Percentiles rank a stretch among this genome's conserved stretches.
Conservation (phyloP, 1,284 basidiomycete genomes). For the Omphalotus olearius region DNA sequence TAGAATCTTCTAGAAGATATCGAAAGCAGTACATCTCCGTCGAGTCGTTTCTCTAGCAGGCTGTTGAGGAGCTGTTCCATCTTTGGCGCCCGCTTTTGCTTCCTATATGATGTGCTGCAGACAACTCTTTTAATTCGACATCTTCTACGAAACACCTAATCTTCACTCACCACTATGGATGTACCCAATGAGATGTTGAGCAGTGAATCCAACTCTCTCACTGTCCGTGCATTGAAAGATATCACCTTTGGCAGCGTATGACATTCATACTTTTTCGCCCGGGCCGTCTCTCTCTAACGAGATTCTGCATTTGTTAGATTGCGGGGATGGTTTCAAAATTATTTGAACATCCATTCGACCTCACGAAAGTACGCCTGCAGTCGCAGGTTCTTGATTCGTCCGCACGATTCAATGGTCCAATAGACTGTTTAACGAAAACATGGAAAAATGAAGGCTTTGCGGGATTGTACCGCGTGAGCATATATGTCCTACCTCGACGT, state of each 20-base stretch:
- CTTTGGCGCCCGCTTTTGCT: not conserved
- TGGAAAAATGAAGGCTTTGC: slow-evolving; percentile 76
- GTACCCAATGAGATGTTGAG: slow-evolving; percentile 9
- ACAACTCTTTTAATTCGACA: not conserved
- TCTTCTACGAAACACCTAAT: not conserved
- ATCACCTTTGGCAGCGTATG: slow-evolving; percentile 47
- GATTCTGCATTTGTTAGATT: not conserved
- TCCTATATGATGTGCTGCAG: slow-evolving; percentile 3
- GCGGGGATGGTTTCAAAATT: slow-evolving; percentile 68
- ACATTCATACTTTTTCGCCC: slow-evolving; percentile 17
- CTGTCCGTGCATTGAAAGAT: slow-evolving; percentile 36
- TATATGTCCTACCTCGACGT: not conserved
- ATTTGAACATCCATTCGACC: slow-evolving; percentile 68
- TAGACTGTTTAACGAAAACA: slow-evolving; percentile 83
- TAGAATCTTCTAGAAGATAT: too few relatives aligned
- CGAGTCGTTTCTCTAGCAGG: too few relatives aligned
- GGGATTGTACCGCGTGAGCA: slow-evolving; percentile 81
- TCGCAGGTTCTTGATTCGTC: slow-evolving; percentile 6
- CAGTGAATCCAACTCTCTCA: slow-evolving; percentile 17
- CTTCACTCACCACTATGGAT: slow-evolving; percentile 9
- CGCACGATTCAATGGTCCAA: slow-evolving; percentile 52
- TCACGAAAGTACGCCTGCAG: slow-evolving; percentile 34
- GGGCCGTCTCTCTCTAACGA: not conserved
- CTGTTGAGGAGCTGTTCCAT: too few relatives aligned
- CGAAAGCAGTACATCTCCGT: too few relatives aligned